Evolutionary conservation across 225 moss, liverwort and hornwort species (phyloP), one percentile per base, ranked within the genome.

Genomic region (Pseudisothecium myosuroides): DNA sequence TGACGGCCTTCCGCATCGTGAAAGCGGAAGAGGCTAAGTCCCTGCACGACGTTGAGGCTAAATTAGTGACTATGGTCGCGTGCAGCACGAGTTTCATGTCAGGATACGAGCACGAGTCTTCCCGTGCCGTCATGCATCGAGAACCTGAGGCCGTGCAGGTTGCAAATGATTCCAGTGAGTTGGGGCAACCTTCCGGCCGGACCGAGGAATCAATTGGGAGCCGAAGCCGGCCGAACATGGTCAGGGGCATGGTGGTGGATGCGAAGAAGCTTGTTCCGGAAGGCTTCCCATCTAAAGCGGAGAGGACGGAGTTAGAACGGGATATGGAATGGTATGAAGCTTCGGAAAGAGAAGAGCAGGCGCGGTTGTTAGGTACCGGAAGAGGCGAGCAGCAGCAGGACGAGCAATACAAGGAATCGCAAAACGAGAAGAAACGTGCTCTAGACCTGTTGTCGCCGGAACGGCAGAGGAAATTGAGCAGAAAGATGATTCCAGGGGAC

Each of bases 321-420:
- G 98, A 96, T 88, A 95, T 95, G 90, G 96, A 97, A 74, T 94
- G 96, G 60, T 95, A 80, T 77, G 95, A 96, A 91, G 90, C 92
- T 64, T 87, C 94, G n/a, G 97, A 94, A 83, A 94, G 92, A 77
- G 96, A 91, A 71, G 93, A 94, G 88, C 95, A 95, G 85, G 94
- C 86, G 73, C 93, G 67, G 43, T 56, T 94, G 89, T 88, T 96
- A 32, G 90, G 85, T 31, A 72, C 89, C 58, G 77, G 84, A 73
- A 89, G 91, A 74, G 88, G 88, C 55, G 95, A 97, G 88, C 93
- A 76, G 89, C 88, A 87, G 92, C 87, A 80, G 71, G 92, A 56
- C 43, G 80, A 87, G 79, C 49, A 54, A 80, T 26, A n/a, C 26
- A 83, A 83, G 87, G 95, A 96, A 81, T 67, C 55, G 55, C 92